Evolutionary conservation across 768 basidiomycete genomes (phyloP), one percentile per base, ranked within the genome.

Genomic region (Rhizopogon vulgaris): DNA sequence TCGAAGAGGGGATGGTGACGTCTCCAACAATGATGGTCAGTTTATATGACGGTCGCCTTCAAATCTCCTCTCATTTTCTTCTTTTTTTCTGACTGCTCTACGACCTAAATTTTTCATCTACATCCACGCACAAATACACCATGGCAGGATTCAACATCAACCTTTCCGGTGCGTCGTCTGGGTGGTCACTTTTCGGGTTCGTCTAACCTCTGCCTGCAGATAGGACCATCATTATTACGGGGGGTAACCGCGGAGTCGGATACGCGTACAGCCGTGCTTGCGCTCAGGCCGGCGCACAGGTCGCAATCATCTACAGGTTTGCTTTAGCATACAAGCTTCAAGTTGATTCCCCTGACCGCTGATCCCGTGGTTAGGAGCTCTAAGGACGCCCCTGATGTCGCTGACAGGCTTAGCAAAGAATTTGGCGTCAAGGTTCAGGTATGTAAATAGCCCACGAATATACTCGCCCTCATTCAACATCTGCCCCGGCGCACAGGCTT

Each of bases 181-280:
- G 18, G 5, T 4, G 9, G 15, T 46, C 18, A 3, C 4, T 9
- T 18, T 8, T 14, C 6, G 8, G 14, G 22, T 18, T 34, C 8
- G 1, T 14, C 32, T 10, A 22, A 24, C 4, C 7, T 24, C 38
- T 28, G 25, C 18, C 3, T 17, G n/a, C 49, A 75, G 75, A 63
- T 8, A 73, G 78, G 62, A 75, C 74, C 42, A 66, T 78, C 50
- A 73, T 85, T 30, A 73, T 85, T 41, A 84, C 84, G 0, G 84
- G 84, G 3, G 82, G 82, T 1, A 81, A 78, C 57, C 70, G 78
- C 39, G 83, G 84, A 9, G 83, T 85, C 42, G 84, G 85, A 1
- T 70, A 65, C 28, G 82, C 78, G 1, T 78, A 75, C 49, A 76
- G 77, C 24, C 65, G 70, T 36, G 80, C 81, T 1, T 69, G 81